Evolutionary conservation across 2,329 filamentous ascomycete species (phyloP), one percentile per base, ranked within the genome.

Genomic region (Paecilomyces sp.): DNA sequence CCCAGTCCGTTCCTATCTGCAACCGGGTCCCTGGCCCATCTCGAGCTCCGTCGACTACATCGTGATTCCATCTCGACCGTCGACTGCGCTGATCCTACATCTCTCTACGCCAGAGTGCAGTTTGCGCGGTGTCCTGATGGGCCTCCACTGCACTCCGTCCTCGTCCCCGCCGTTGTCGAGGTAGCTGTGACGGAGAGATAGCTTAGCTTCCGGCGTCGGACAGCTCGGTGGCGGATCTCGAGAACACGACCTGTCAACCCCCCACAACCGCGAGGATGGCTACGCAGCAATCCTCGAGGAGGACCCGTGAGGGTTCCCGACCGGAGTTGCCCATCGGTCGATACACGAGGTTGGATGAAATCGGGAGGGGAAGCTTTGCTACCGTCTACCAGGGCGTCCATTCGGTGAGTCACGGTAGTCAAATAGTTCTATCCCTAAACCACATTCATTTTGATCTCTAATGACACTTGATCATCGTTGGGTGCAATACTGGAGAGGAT

Each of bases 351-450:
- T 85, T 92, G 67, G 87, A 89, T 67, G 91, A 97, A 79, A 97
- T 97, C 73, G 94, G 94, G 64, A 94, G 94, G 79, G 94, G 94
- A 63, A 97, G 94, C 80, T 99, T 97, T 80, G 94, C 94, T 65
- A 92, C 92, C 66, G 94, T 99, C 66, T 97, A 94, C 75, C 86
- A 89, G 73, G 92, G 90, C 64, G 86, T 87, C 67, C 90, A 95
- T 77, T 89, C 89, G 79, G 92, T 96, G 79, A 77, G 87, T 78
- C 58, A 54, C 36, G 60, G n/a, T 57, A 11, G 18, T 13, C 50
- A 11, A 28, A 28, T 28, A 41, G n/a, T 4, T 53, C 13, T n/a
- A 1, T 15, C 3, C 57, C 41, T 25, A 56, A 58, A 9, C 22
- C 4, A 56, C 25, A 30, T 56, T 11, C 33, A 56, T 11, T 28